These are phyloP conservation scores for Eleusine coracana DNA, from an alignment of 176 grass and related monocot genomes.

Conservation along the genomic window DNA sequence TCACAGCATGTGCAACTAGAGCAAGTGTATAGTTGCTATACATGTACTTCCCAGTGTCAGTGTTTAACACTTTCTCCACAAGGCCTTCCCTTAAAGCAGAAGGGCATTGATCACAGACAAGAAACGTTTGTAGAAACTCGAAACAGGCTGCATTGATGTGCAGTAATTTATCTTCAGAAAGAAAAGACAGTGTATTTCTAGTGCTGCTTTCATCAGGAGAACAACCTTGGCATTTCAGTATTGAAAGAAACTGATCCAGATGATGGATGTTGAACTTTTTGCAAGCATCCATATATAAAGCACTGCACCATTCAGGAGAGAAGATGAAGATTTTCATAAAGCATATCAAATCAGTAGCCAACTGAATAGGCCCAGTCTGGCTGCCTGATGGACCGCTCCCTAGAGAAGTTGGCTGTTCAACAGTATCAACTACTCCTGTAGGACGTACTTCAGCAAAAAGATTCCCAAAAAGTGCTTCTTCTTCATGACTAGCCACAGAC, in stretches of 20 bases:
- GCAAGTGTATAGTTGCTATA: conserved; percentile 81
- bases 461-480: conserved; percentile 92
- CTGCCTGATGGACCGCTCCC: conserved; percentile 38
- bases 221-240: conserved; percentile 60
- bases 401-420: conserved; percentile 64
- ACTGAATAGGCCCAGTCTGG: conserved; percentile 67
- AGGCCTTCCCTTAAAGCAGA: conserved; percentile 68
- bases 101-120: conserved; percentile 66
- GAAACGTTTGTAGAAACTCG: conserved; percentile 66
- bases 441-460: conserved; percentile 87
- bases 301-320: conserved; percentile 67
- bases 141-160: conserved; percentile 73
- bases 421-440: conserved; percentile 55
- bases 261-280: conserved; percentile 62
- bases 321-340: conserved; percentile 79
- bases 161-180: conserved; percentile 33
- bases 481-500: conserved; percentile 74
- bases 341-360: conserved; percentile 73
- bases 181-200: conserved; percentile 35
- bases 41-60: conserved; percentile 70
- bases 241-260: conserved; percentile 78
- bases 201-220: conserved; percentile 59
- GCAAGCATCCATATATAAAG: conserved; percentile 71
- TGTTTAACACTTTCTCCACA: conserved; percentile 77
- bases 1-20: conserved; percentile 71